Evolutionary conservation across 805 yeast genomes (phyloP), one percentile per base, ranked within the genome.

Genomic region (Zygosaccharomyces lentus): DNA sequence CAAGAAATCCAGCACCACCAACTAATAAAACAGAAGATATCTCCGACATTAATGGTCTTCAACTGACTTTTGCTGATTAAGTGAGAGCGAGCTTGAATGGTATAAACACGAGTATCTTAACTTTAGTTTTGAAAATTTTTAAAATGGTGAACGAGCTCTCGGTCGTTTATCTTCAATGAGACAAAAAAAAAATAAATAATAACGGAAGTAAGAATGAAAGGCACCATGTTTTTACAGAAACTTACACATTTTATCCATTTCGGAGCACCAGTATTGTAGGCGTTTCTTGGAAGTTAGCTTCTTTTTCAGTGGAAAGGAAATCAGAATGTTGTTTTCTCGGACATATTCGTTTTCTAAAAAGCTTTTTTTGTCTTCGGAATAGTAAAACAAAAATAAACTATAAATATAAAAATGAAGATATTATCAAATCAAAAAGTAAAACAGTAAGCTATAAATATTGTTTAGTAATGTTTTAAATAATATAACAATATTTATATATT

Each of bases 1-100:
- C 99, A 16, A 93, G 75, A 56, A 93, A 93, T 0, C 99, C 99
- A 4, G 96, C 72, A 8, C 99, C 99, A 41, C 99, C 99, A n/a
- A 93, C 79, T 16, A 93, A 72, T 25, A 93, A 77, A 2, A 93
- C 95, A 4, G 64, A 61, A 4, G 36, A 41, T 23, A 55, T 39
- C 17, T 50, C 55, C 24, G 54, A 41, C 59, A 54, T 54, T 23
- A 16, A 13, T n/a, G 30, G 25, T 37, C 37, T 31, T 9, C 38
- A 23, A 13, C 15, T 17, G 19, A 9, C 10, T 32, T 15, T 9
- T 8, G 12, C 5, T 4, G 19, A 15, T 36, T 9, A 16, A 21
- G 2, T 25, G 19, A 9, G 30, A 21, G 29, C 12, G 32, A 29
- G 4, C 15, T 29, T 29, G 2, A 29, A 16, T 8, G 16, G 13